Conservation (phyloP, 1,284 basidiomycete species). For the Hymenochaete sp. region DNA sequence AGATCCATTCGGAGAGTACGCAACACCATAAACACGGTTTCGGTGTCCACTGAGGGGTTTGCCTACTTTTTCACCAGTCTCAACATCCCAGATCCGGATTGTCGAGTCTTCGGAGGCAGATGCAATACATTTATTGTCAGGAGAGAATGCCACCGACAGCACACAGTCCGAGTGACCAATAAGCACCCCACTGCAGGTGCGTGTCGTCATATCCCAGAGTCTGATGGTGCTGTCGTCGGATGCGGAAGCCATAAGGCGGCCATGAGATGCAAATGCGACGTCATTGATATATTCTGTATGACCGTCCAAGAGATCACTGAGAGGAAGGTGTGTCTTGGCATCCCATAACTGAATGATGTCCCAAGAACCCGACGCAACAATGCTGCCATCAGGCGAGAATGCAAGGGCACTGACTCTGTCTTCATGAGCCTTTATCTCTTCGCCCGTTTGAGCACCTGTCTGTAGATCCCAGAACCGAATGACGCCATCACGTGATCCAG, state of each 20-base stretch:
- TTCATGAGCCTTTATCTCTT: slow-evolving; percentile 71
- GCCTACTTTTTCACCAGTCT: not conserved
- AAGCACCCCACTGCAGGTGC: too few relatives aligned
- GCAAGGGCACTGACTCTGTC: slow-evolving; percentile 28
- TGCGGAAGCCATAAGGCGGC: too few relatives aligned
- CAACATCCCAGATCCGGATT: slow-evolving; percentile 11
- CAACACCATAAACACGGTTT: not conserved
- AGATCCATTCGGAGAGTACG: not conserved
- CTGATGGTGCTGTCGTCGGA: slow-evolving; percentile 1
- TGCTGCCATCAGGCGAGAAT: slow-evolving; percentile 10
- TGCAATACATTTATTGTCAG: slow-evolving; percentile 6
- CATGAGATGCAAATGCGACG: slow-evolving; percentile 1
- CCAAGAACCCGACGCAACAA: slow-evolving; percentile 10
- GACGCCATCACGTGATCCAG: not conserved
- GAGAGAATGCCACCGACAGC: slow-evolving; percentile 9
- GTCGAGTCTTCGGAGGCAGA: slow-evolving; percentile 6
- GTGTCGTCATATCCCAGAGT: too few relatives aligned
- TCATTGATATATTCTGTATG: not conserved
- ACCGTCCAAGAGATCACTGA: too few relatives aligned
- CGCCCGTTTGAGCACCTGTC: slow-evolving; percentile 49
- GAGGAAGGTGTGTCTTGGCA: not conserved
- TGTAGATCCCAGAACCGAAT: not conserved
- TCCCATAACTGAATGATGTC: slow-evolving; percentile 2
- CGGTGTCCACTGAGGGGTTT: not conserved
- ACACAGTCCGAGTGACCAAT: too few relatives aligned